Base-by-base conservation (phyloP, 148 eudicot genomes). In the Fagopyrum homotropicum region DNA sequence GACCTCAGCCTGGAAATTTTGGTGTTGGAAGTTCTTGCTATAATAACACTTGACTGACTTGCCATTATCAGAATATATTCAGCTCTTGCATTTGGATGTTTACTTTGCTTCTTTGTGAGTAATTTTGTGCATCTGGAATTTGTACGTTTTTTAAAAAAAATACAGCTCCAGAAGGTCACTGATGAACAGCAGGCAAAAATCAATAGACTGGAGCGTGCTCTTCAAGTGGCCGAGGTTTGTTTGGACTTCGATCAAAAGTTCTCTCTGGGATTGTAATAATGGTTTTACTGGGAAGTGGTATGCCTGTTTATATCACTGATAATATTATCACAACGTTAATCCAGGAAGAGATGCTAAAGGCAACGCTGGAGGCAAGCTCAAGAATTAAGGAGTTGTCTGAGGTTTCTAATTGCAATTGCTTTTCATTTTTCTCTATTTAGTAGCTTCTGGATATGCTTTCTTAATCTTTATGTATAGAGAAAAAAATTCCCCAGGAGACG, bases 331-430 rank as follows among this genome's bases (percentile, higher is more conserved):
- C 6, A 14, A 66, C 19, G 15, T 9, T 26, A 63, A 73, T 77
- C 8, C 66, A 94, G 98, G 97, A 89, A 80, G 97, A 94, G 82
- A 64, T 91, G 88, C 85, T 87, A 86, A 89, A 89, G 83, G 91
- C 97, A 50, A 91, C 87, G 76, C 80, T 73, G 76, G 95, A 89
- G 83, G 95, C 91, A 63, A 85, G 90, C 73, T 82, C 98, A 19
- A 91, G 83, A 76, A 64, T 72, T 72, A 88, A 82, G 73, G 89
- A 89, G 80, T 72, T 94, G 52, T 78, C 76, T 63, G 93, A 91
- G 97, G 98, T 94, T 66, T 14, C 46, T 66, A 14, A 72, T 45
- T 46, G 14, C 43, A 17, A 11, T n/a, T 46, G 54, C 30, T 1
- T 49, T 72, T 47, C 55, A 66, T 14, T 15, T 40, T 17, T 8